Conservation (phyloP, 176 grass and related monocot genomes). For the Lolium rigidum region DNA sequence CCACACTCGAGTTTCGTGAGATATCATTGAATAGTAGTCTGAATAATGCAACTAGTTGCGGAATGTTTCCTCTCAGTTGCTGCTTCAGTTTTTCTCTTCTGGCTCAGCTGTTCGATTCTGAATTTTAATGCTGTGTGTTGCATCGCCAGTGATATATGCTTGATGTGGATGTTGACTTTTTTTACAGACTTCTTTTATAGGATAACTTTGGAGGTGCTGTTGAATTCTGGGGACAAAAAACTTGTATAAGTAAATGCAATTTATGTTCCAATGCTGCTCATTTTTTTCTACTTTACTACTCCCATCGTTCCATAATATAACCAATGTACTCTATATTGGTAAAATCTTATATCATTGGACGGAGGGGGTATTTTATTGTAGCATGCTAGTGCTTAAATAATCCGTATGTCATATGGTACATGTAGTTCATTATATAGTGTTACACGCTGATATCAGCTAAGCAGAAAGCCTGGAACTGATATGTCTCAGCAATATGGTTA, state of each 20-base stretch:
- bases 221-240: not conserved
- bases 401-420: not conserved
- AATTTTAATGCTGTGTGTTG: not conserved
- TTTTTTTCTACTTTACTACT: not conserved
- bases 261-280: not conserved
- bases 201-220: not conserved
- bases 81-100: not conserved
- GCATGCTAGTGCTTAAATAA: not conserved
- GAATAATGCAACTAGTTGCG: not conserved
- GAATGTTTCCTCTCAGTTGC: not conserved
- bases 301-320: too few species aligned
- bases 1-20: not conserved
- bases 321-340: too few species aligned
- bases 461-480: constrained; percentile 4
- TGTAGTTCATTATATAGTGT: not conserved
- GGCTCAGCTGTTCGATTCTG: not conserved
- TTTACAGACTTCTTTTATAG: not conserved
- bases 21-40: not conserved
- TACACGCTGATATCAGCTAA: not conserved
- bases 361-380: too few species aligned
- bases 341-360: too few species aligned
- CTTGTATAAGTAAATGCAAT: not conserved
- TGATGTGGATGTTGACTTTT: not conserved
- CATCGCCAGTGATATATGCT: not conserved
- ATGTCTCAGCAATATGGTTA: not conserved